These are phyloP conservation scores for Aspergillus sp. DNA, from an alignment of 2,329 filamentous ascomycete genomes.

Conservation along the genomic window DNA sequence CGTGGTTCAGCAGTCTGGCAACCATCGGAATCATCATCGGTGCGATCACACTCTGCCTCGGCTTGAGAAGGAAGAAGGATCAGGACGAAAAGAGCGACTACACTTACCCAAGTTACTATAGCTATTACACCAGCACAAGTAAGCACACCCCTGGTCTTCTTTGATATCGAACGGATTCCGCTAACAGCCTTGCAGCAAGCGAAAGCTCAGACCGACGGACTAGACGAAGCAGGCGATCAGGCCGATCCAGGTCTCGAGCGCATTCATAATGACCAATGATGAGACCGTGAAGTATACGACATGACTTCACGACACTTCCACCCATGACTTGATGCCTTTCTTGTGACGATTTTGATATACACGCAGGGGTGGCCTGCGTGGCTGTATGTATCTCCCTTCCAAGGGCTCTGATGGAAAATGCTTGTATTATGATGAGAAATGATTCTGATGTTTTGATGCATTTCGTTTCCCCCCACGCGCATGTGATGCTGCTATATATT, in stretches of 20 bases:
- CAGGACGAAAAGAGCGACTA: slow-evolving; percentile 46
- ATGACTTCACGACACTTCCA: slow-evolving; percentile 7
- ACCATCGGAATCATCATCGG: slow-evolving; percentile 49
- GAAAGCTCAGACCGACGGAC: slow-evolving; percentile 45
- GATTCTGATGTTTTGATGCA: slow-evolving; percentile 21
- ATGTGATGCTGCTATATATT: slow-evolving; percentile 6
- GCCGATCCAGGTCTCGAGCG: slow-evolving; percentile 34
- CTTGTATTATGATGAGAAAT: slow-evolving; percentile 25
- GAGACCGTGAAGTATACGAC: slow-evolving; percentile 17
- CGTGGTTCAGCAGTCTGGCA: slow-evolving; percentile 43
- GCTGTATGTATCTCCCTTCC: slow-evolving; percentile 5
- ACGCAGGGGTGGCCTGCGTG: neutral
- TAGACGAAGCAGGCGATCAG: slow-evolving; percentile 35
- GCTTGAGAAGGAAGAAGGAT: slow-evolving; percentile 47
- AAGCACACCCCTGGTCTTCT: slow-evolving; percentile 24
- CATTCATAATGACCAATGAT: slow-evolving; percentile 33
- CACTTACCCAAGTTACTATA: slow-evolving; percentile 46
- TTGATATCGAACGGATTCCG: neutral
- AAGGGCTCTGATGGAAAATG: slow-evolving; percentile 3
- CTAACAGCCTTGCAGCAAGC: slow-evolving; percentile 41
- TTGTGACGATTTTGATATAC: slow-evolving; percentile 8
- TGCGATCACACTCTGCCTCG: slow-evolving; percentile 50
- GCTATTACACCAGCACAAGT: slow-evolving; percentile 49
- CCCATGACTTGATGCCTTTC: slow-evolving; percentile 10
- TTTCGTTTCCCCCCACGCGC: neutral